Percentiles rank a stretch among this genome's conserved stretches.
These are phyloP conservation scores for Beauveria sp. DNA, from an alignment of 2,329 filamentous ascomycete genomes.

Conservation along the genomic window DNA sequence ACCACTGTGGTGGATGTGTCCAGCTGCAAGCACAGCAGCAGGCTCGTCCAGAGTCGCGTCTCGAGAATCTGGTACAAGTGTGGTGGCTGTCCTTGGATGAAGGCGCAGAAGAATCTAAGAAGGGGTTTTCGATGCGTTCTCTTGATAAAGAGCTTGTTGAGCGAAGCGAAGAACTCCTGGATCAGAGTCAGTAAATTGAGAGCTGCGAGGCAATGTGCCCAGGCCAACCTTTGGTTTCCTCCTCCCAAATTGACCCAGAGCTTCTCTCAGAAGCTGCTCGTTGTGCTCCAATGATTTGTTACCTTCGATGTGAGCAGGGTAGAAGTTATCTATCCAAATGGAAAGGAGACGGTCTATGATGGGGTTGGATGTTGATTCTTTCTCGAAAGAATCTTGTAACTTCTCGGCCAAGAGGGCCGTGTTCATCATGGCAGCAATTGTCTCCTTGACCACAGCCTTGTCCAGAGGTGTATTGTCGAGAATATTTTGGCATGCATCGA, in stretches of 20 bases:
- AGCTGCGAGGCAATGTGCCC: not conserved
- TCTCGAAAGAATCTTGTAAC: slow-evolving; percentile 37
- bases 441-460: slow-evolving; percentile 56
- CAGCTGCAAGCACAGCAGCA: slow-evolving; percentile 66
- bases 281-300: slow-evolving; percentile 34
- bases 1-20: slow-evolving; percentile 72
- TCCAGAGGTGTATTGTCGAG: slow-evolving; percentile 49
- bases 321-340: slow-evolving; percentile 48
- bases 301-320: slow-evolving; percentile 28
- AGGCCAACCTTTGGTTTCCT: slow-evolving; percentile 50
- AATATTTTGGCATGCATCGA: slow-evolving; percentile 41
- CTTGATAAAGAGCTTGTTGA: slow-evolving; percentile 60
- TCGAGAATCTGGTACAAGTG: slow-evolving; percentile 68
- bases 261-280: slow-evolving; percentile 42
- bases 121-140: slow-evolving; percentile 56
- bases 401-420: slow-evolving; percentile 57
- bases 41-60: slow-evolving; percentile 62
- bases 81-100: slow-evolving; percentile 69
- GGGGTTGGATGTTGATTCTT: slow-evolving; percentile 35
- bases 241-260: slow-evolving; percentile 55
- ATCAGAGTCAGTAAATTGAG: slow-evolving; percentile 1
- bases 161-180: slow-evolving; percentile 56
- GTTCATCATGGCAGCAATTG: slow-evolving; percentile 55
- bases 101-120: slow-evolving; percentile 61
- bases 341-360: slow-evolving; percentile 50